Evolutionary conservation across 768 basidiomycete genomes (phyloP).

Genomic region (Lenzites betulinus): DNA sequence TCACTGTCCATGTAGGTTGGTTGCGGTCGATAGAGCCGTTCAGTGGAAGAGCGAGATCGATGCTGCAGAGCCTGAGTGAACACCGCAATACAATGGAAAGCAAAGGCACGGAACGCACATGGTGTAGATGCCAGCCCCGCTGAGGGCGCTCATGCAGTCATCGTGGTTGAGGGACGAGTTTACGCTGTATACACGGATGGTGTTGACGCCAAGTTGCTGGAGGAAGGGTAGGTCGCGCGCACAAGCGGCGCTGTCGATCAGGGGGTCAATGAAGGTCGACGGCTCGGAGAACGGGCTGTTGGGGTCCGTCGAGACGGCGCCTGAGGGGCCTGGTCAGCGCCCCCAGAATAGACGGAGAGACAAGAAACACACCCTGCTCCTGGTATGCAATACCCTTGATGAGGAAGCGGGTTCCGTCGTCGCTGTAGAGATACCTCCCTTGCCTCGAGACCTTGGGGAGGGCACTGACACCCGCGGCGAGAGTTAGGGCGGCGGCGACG

Average conservation of each 20-base stretch:
- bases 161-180: slow-evolving; percentile 84
- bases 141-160: slow-evolving; percentile 78
- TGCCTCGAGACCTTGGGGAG: slow-evolving; percentile 66
- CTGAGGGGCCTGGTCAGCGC: slow-evolving; percentile 26
- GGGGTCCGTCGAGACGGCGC: slow-evolving; percentile 40
- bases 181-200: slow-evolving; percentile 86
- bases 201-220: slow-evolving; percentile 74
- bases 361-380: slow-evolving; percentile 59
- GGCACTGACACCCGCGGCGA: slow-evolving; percentile 59
- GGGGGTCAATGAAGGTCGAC: slow-evolving; percentile 76
- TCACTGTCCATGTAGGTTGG: slow-evolving; percentile 77
- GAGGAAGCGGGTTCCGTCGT: slow-evolving; percentile 77
- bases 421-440: slow-evolving; percentile 82
- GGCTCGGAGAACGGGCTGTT: slow-evolving; percentile 73
- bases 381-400: slow-evolving; percentile 90
- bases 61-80: slow-evolving; percentile 42
- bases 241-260: slow-evolving; percentile 68
- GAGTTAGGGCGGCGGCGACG: slow-evolving; percentile 42
- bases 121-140: slow-evolving; percentile 81
- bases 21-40: slow-evolving; percentile 83
- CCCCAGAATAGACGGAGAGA: not conserved
- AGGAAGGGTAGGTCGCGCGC: slow-evolving; percentile 79
- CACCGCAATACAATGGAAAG: not conserved
- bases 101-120: slow-evolving; percentile 55
- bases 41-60: slow-evolving; percentile 83